Conservation (phyloP, 2,329 filamentous ascomycete species). For the Colletotrichum sp. region DNA sequence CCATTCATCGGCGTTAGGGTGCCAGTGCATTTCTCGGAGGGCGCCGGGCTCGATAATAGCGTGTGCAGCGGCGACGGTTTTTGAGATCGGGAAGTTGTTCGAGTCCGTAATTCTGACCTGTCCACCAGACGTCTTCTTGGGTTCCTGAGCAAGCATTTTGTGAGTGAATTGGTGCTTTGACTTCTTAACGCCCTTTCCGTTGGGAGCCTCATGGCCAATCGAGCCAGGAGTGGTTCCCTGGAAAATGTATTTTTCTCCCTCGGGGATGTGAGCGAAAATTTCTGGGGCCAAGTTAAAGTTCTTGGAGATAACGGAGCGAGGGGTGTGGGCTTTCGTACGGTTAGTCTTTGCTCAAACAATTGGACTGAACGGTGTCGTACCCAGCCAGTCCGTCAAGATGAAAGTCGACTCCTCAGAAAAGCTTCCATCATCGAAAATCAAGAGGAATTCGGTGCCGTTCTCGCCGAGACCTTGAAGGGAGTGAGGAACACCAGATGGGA, state of each 20-base stretch:
- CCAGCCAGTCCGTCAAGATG: conserved; percentile 74
- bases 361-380: conserved; percentile 36
- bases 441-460: conserved; percentile 36
- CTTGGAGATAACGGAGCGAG: conserved; percentile 72
- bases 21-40: conserved; percentile 83
- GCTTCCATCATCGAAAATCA: conserved; percentile 53
- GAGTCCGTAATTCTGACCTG: conserved; percentile 77
- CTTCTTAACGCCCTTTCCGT: conserved; percentile 65
- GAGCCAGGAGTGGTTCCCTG: conserved; percentile 68
- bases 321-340: conserved; percentile 61
- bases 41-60: conserved; percentile 74
- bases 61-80: conserved; percentile 74
- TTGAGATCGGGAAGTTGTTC: conserved; percentile 75
- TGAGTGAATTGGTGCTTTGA: conserved; percentile 74
- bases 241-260: conserved; percentile 78
- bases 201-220: conserved; percentile 69
- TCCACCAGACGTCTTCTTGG: conserved; percentile 70
- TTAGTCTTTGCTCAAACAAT: neutral
- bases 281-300: conserved; percentile 78
- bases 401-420: conserved; percentile 72
- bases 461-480: conserved; percentile 57
- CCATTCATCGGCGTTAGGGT: conserved; percentile 81
- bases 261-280: conserved; percentile 71
- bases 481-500: conserved; percentile 78
- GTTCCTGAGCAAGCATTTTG: conserved; percentile 72